phyloP scores from a whole-genome alignment of 1,284 basidiomycete genomes.

The Cyathus olla region DNA sequence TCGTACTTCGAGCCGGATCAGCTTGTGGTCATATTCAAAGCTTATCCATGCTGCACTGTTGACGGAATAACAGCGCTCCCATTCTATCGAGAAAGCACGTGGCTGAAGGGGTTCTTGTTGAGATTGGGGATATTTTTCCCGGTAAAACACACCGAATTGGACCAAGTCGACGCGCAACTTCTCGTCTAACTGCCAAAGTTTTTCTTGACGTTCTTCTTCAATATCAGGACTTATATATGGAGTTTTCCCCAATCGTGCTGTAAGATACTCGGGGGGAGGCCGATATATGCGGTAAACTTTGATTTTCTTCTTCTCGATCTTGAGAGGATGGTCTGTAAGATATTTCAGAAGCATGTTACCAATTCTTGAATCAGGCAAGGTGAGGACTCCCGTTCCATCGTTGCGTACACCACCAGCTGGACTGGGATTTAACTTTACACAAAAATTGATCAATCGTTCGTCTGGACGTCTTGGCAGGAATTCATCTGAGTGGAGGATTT shows the following conservation, averaged over 20 bases:
- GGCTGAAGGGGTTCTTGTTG: conserved; percentile 44
- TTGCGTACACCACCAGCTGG: conserved; percentile 65
- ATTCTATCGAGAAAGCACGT: conserved; percentile 76
- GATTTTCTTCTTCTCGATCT: conserved; percentile 47
- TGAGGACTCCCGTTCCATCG: conserved; percentile 65
- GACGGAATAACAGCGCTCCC: conserved; percentile 53
- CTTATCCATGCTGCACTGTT: conserved; percentile 62
- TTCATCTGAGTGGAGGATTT: conserved; percentile 63
- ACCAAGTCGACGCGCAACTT: conserved; percentile 65
- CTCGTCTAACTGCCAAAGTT: conserved; percentile 54
- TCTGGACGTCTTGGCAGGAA: conserved; percentile 53
- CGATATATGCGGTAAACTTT: conserved; percentile 45
- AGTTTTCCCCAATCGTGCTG: conserved; percentile 61
- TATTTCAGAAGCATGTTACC: conserved; percentile 60
- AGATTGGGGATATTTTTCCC: conserved; percentile 40
- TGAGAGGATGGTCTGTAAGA: conserved; percentile 48
- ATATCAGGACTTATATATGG: conserved; percentile 71
- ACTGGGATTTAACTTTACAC: conserved; percentile 59
- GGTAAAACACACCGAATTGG: conserved; percentile 71
- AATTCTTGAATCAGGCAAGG: conserved; percentile 51
- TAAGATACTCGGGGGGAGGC: conserved; percentile 24
- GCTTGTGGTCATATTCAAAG: conserved; percentile 75
- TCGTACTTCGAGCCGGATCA: conserved; percentile 67
- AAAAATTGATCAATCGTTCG: conserved; percentile 64
- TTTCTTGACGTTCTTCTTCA: conserved; percentile 64